phyloP scores from a whole-genome alignment of 208 protist genomes.

The Leishmania amazonensis region DNA sequence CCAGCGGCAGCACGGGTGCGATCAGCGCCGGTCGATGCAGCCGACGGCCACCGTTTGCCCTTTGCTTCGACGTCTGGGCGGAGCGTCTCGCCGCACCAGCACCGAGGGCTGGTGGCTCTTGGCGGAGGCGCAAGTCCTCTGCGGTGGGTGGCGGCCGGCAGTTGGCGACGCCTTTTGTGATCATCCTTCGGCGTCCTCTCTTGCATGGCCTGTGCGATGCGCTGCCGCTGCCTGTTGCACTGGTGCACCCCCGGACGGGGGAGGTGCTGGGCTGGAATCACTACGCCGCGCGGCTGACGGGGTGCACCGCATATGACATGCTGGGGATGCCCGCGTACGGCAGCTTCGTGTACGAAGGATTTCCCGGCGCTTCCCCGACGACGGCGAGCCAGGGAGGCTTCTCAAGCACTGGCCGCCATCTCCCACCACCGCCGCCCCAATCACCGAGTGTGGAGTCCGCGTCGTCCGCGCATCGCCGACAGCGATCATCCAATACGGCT shows the following conservation, averaged over 20 bases:
- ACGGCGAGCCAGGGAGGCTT: constrained; percentile 7
- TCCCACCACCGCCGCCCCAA: neutral
- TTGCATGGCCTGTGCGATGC: constrained; percentile 66
- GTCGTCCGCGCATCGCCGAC: neutral
- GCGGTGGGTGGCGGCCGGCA: neutral
- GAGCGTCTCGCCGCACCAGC: constrained; percentile 10
- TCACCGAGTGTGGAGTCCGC: neutral
- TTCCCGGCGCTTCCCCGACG: constrained; percentile 5
- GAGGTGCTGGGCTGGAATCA: constrained; percentile 64
- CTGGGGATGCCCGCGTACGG: constrained; percentile 43
- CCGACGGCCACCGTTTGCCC: constrained; percentile 24
- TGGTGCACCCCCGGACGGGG: constrained; percentile 66
- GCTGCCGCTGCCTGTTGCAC: constrained; percentile 54
- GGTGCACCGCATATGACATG: constrained; percentile 44
- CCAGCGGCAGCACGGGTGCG: neutral
- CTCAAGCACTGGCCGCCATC: constrained; percentile 4
- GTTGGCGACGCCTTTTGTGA: constrained; percentile 1
- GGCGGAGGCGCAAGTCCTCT: neutral
- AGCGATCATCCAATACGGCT: neutral
- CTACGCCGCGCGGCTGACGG: constrained; percentile 45
- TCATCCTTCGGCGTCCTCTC: constrained; percentile 58
- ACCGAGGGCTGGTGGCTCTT: neutral
- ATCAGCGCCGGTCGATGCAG: neutral
- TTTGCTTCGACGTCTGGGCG: constrained; percentile 62
- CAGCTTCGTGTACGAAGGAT: constrained; percentile 27